phyloP scores from a whole-genome alignment of 1,284 basidiomycete genomes.

The Mycocalia duriaeana region DNA sequence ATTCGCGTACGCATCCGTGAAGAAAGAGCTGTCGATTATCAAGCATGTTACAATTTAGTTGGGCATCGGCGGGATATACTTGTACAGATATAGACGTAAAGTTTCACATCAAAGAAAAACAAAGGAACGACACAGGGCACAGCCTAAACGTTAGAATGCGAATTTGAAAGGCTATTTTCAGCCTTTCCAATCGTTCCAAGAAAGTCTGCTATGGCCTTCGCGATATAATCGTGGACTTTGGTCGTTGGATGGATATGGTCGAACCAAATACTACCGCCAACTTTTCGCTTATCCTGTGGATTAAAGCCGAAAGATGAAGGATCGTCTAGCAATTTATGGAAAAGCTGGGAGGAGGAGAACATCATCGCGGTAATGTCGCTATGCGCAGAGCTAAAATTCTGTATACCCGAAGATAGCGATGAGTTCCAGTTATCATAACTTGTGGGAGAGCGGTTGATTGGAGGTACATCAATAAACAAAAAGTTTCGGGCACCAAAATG shows the following conservation, averaged over 20 bases:
- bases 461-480: conserved; percentile 58
- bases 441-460: conserved; percentile 46
- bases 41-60: no score
- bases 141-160: no score
- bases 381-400: conserved; percentile 34
- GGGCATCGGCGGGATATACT: no score
- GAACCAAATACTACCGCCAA: conserved; percentile 44
- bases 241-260: conserved; percentile 47
- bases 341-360: conserved; percentile 44
- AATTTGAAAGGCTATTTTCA: no score
- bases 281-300: conserved; percentile 22
- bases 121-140: no score
- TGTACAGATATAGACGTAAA: no score
- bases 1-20: no score
- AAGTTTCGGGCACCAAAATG: conserved; percentile 54
- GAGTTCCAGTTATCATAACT: conserved; percentile 47
- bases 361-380: conserved; percentile 41
- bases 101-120: no score
- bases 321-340: conserved; percentile 43
- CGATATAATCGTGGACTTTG: conserved; percentile 37
- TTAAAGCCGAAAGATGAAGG: conserved; percentile 38
- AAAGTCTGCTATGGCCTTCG: conserved; percentile 34
- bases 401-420: conserved; percentile 24
- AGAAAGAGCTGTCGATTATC: no score
- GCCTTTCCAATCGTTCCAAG: conserved; percentile 14